Evolutionary conservation across 768 basidiomycete genomes (phyloP).

Genomic region (Mycena amicta): DNA sequence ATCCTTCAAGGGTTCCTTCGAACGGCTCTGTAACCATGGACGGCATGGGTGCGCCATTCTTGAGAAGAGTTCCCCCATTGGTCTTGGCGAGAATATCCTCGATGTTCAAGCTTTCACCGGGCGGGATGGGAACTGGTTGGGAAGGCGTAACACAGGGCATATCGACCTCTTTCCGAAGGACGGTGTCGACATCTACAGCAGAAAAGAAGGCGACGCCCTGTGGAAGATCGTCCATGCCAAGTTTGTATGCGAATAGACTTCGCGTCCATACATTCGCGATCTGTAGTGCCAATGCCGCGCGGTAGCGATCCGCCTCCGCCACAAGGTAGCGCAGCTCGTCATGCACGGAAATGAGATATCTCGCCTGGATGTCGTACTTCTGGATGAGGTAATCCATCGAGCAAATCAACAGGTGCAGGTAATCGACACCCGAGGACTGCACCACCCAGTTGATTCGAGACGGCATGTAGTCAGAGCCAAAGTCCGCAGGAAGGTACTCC

Average conservation of each 20-base stretch:
- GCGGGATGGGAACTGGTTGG: slow-evolving; percentile 76
- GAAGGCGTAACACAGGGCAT: slow-evolving; percentile 96
- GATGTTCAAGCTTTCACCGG: slow-evolving; percentile 89
- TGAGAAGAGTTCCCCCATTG: slow-evolving; percentile 65
- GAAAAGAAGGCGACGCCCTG: slow-evolving; percentile 97
- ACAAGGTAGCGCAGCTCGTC: slow-evolving; percentile 96
- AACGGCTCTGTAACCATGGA: slow-evolving; percentile 19
- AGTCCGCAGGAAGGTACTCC: slow-evolving; percentile 78
- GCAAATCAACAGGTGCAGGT: slow-evolving; percentile 94
- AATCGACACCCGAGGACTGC: slow-evolving; percentile 97
- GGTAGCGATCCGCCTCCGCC: slow-evolving; percentile 83
- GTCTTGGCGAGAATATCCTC: slow-evolving; percentile 64
- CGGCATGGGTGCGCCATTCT: slow-evolving; percentile 60
- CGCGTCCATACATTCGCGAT: slow-evolving; percentile 97
- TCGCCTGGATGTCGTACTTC: slow-evolving; percentile 82
- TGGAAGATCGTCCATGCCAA: slow-evolving; percentile 96
- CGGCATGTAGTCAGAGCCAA: slow-evolving; percentile 88
- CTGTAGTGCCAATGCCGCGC: slow-evolving; percentile 90
- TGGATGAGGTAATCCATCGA: slow-evolving; percentile 87
- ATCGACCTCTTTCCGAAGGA: slow-evolving; percentile 93
- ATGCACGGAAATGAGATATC: slow-evolving; percentile 96
- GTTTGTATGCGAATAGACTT: slow-evolving; percentile 82
- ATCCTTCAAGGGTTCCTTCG: slow-evolving; percentile 49
- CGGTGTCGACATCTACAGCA: slow-evolving; percentile 89
- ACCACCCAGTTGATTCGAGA: slow-evolving; percentile 99